A percentile compares a stretch with the other conserved stretches of the same genome.
Conservation (phyloP, 768 basidiomycete genomes). For the Podaxis pistillaris region DNA sequence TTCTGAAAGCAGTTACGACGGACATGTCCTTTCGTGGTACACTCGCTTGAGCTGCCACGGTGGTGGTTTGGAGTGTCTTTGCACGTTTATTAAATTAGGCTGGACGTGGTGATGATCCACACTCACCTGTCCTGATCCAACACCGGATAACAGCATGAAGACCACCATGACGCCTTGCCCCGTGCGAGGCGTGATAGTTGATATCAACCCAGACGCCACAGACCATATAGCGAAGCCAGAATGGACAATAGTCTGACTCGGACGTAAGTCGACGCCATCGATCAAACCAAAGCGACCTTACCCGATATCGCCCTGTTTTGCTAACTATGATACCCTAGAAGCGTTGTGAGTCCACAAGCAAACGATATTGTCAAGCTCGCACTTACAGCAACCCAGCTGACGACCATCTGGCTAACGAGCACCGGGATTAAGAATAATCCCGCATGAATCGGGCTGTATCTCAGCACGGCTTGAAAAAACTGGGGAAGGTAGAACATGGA, state of each 20-base stretch:
- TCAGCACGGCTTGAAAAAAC: conserved; percentile 73
- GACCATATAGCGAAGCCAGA: conserved; percentile 69
- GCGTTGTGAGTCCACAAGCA: background rate
- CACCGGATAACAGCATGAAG: conserved; percentile 58
- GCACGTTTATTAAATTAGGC: background rate
- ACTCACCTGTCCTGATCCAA: conserved; percentile 59
- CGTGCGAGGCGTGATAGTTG: conserved; percentile 53
- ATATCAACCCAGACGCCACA: conserved; percentile 68
- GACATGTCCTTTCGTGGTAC: conserved; percentile 74
- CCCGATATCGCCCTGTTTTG: conserved; percentile 62
- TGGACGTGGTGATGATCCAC: background rate
- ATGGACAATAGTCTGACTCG: conserved; percentile 50
- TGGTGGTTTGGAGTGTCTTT: conserved; percentile 63
- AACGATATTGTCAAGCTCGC: background rate
- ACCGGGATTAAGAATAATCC: conserved; percentile 66
- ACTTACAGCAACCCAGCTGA: conserved; percentile 54
- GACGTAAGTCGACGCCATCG: background rate
- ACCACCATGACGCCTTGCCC: conserved; percentile 50
- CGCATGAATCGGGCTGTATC: conserved; percentile 58
- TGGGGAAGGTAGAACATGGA: conserved; percentile 73
- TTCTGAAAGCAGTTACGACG: conserved; percentile 68
- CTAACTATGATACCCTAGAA: conserved; percentile 58
- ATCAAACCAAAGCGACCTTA: conserved; percentile 19
- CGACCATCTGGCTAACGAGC: conserved; percentile 59
- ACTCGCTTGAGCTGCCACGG: conserved; percentile 71